Evolutionary conservation across 148 eudicot genomes (phyloP), one percentile per base, ranked within the genome.

Genomic region (Silene conica): DNA sequence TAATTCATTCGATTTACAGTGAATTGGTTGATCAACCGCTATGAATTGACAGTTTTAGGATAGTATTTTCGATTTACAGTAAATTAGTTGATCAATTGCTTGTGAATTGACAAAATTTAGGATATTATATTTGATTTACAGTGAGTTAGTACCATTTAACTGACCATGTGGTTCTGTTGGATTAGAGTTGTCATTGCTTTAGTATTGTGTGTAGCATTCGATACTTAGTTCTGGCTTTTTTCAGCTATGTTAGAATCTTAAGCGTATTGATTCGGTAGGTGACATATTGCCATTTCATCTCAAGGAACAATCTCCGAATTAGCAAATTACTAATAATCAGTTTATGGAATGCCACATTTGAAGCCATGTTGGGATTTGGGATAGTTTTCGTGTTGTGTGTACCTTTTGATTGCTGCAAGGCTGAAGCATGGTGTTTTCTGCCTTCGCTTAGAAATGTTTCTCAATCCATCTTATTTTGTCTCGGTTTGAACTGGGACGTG

Each of bases 391-490:
- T 23, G 10, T 23, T 54, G 25, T 8, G 15, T 56, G 61, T 23
- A 73, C 5, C 73, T 58, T 73, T 61, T 59, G 60, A 8, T 70
- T 71, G 15, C 38, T 4, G 65, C 26, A 14, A 18, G 52, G 34
- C 38, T 43, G 22, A 20, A 13, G 31, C 59, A 16, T 23, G 57
- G 20, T 70, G 25, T 56, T 63, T 74, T 28, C 67, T 70, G 52
- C 26, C 25, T 21, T 60, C n/a, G 23, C 25, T 19, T 50, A 16
- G 52, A 46, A 54, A 12, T 48, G 57, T 67, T 50, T 70, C 4
- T 9, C 73, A 11, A 61, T 6, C 23, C 56, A 57, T 21, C 63
- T 21, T 70, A 21, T 45, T 15, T 43, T 71, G 68, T 64, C 41
- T 60, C 19, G 0, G 4, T 48, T 48, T 48, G 52, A 48, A 48